phyloP scores from a whole-genome alignment of 2,329 filamentous ascomycete genomes.

The Penicillium brasilianum region DNA sequence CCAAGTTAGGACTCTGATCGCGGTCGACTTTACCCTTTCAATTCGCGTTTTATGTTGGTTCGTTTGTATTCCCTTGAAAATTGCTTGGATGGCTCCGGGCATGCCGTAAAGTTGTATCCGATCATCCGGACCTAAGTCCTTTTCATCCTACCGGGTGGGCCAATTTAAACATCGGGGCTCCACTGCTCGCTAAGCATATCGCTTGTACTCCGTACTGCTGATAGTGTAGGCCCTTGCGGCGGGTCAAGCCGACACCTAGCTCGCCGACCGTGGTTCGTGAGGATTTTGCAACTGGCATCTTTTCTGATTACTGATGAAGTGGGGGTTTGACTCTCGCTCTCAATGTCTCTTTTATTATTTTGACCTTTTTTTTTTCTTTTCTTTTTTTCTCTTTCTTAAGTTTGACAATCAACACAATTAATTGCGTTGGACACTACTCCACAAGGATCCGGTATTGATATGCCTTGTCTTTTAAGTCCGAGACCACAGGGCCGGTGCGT shows the following conservation, averaged over 20 bases:
- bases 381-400: background rate
- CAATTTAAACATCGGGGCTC: conserved; percentile 13
- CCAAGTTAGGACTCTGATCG: background rate
- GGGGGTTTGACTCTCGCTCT: background rate
- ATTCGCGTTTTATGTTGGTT: background rate
- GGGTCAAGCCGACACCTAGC: conserved; percentile 29
- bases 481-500: conserved; percentile 8
- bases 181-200: conserved; percentile 34
- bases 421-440: conserved; percentile 10
- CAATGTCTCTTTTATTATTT: background rate
- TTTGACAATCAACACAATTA: conserved; percentile 8
- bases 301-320: conserved; percentile 2
- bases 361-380: no score
- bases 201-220: conserved; percentile 10
- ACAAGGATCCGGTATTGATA: conserved; percentile 1
- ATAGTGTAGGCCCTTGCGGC: conserved; percentile 29
- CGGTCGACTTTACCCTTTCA: background rate
- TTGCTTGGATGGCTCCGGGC: conserved; percentile 2
- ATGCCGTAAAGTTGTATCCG: conserved; percentile 21
- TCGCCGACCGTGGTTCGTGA: conserved; percentile 27
- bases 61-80: background rate
- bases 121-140: conserved; percentile 27
- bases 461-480: conserved; percentile 11
- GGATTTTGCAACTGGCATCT: conserved; percentile 13
- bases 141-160: conserved; percentile 22